Conservation (phyloP, 441 rosid genomes). For the Codiaeum variegatum region DNA sequence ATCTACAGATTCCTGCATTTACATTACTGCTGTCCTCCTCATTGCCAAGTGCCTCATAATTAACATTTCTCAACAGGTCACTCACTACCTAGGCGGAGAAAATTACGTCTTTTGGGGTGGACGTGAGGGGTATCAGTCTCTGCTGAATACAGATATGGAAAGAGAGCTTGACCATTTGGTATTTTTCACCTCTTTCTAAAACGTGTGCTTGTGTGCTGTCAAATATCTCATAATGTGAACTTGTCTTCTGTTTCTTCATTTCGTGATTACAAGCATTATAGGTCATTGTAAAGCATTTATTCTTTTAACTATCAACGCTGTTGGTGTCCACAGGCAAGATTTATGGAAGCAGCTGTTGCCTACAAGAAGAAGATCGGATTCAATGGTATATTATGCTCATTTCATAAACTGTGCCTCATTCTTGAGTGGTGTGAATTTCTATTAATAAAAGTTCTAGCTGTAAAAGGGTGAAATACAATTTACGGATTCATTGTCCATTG, state of each 20-base stretch:
- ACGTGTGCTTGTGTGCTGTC: not conserved
- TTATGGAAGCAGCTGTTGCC: slow-evolving; percentile 79
- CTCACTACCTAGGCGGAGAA: slow-evolving; percentile 93
- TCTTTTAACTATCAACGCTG: not conserved
- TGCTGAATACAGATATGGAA: slow-evolving; percentile 94
- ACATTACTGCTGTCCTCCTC: not conserved
- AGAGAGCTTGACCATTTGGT: slow-evolving; percentile 90
- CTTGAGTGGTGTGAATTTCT: slow-evolving; percentile 7
- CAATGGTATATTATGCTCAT: slow-evolving; percentile 46
- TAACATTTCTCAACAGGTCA: slow-evolving; percentile 42
- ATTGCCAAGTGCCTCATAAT: not conserved
- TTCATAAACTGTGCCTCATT: not conserved
- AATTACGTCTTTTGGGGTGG: slow-evolving; percentile 99
- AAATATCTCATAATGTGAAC: not conserved
- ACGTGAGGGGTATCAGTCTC: slow-evolving; percentile 94
- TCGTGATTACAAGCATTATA: not conserved
- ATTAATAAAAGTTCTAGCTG: not conserved
- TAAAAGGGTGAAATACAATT: not conserved
- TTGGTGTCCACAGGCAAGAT: slow-evolving; percentile 53
- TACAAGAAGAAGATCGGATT: slow-evolving; percentile 98
- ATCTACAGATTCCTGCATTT: not conserved
- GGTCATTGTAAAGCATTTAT: not conserved
- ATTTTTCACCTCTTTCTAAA: slow-evolving; percentile 9
- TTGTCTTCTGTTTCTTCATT: not conserved
- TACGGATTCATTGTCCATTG: too few species aligned